Evolutionary conservation across 225 moss, liverwort and hornwort species (phyloP).

Genomic region (Takakia lepidozioides): DNA sequence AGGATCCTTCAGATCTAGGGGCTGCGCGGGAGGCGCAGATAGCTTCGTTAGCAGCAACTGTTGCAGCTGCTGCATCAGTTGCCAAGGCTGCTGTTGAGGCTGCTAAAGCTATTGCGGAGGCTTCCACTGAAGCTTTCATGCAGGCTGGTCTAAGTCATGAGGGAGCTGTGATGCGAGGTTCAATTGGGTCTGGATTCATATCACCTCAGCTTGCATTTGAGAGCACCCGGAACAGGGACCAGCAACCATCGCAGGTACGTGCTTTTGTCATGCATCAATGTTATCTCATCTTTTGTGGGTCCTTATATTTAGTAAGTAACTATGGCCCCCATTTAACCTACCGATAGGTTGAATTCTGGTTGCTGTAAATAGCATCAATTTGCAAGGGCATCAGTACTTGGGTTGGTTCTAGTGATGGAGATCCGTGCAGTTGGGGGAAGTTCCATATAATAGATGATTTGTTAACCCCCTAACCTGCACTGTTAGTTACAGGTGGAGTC

Average conservation of each 20-base stretch:
- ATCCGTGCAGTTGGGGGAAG: too few species aligned
- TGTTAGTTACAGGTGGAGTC: too few species aligned
- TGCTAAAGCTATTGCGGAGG: slow-evolving; percentile 84
- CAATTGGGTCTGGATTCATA: slow-evolving; percentile 9
- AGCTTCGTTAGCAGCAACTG: slow-evolving; percentile 76
- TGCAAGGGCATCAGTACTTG: not conserved
- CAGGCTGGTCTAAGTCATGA: slow-evolving; percentile 35
- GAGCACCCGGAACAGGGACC: slow-evolving; percentile 6
- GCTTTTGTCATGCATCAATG: not conserved
- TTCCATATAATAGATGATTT: too few species aligned
- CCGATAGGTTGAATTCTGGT: not conserved
- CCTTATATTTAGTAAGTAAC: not conserved
- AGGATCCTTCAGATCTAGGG: slow-evolving; percentile 42
- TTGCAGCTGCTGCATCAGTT: slow-evolving; percentile 87
- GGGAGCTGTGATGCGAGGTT: slow-evolving; percentile 11
- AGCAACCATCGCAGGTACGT: slow-evolving; percentile 28
- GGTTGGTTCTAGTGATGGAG: not conserved
- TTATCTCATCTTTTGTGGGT: not conserved
- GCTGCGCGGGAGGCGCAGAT: slow-evolving; percentile 49
- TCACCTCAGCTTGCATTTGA: slow-evolving; percentile 9
- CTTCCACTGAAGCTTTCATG: slow-evolving; percentile 65
- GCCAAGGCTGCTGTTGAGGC: slow-evolving; percentile 97
- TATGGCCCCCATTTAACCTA: not conserved
- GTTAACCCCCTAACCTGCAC: too few species aligned
- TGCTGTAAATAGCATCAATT: not conserved